Conservation (phyloP, 805 yeast genomes). For the Candida suzukii region DNA sequence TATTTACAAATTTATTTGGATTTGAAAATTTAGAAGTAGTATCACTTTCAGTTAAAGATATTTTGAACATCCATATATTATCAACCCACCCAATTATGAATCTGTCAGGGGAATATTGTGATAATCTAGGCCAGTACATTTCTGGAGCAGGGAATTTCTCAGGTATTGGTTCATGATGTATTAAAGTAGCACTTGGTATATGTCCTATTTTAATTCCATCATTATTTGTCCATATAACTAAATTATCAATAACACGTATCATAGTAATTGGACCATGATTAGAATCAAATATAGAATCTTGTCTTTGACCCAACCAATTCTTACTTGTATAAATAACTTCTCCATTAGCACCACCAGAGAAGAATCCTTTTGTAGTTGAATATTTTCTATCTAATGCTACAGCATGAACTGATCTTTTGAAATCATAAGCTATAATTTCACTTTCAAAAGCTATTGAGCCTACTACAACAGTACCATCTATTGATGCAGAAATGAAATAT, state of each 20-base stretch:
- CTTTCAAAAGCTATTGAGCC: slow-evolving; percentile 58
- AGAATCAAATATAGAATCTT: slow-evolving; percentile 56
- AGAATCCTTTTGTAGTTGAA: slow-evolving; percentile 50
- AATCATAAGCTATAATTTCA: slow-evolving; percentile 70
- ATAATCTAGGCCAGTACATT: slow-evolving; percentile 75
- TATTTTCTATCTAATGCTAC: slow-evolving; percentile 76
- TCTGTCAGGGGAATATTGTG: slow-evolving; percentile 56
- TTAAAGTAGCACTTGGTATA: slow-evolving; percentile 37
- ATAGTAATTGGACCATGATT: slow-evolving; percentile 67
- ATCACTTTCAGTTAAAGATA: slow-evolving; percentile 4
- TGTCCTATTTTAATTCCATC: slow-evolving; percentile 68
- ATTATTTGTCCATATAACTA: slow-evolving; percentile 80
- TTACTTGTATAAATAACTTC: slow-evolving; percentile 65
- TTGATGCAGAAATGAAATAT: slow-evolving; percentile 79
- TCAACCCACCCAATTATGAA: slow-evolving; percentile 79
- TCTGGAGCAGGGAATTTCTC: slow-evolving; percentile 58
- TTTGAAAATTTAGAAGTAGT: neutral
- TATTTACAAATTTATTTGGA: slow-evolving; percentile 20
- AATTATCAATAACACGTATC: slow-evolving; percentile 53
- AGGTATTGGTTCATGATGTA: slow-evolving; percentile 53
- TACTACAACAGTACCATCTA: slow-evolving; percentile 88
- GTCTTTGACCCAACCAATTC: slow-evolving; percentile 83
- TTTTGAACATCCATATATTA: slow-evolving; percentile 50
- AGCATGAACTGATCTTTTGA: slow-evolving; percentile 82
- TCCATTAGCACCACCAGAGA: slow-evolving; percentile 90